Base-by-base conservation (phyloP, 1,284 basidiomycete genomes). In the Leccinum griseonigrum region DNA sequence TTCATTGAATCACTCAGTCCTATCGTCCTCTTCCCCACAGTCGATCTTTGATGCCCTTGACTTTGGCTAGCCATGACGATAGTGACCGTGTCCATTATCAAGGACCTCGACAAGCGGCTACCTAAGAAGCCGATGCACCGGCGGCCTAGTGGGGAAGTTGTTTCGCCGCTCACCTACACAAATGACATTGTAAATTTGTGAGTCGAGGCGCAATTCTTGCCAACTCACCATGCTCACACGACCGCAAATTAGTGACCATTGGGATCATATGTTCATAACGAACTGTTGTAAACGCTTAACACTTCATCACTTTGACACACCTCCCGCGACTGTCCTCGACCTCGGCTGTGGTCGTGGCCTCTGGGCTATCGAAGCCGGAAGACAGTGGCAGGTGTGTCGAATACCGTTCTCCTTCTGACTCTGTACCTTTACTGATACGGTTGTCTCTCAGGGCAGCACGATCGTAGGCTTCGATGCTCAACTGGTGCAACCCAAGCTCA, bases 301-400 rank as follows among this genome's bases (percentile, higher is more conserved):
- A 1, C 77, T 86, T 62, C 79, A 85, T 66, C 75, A 79, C 51
- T 84, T 86, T 56, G 74, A 79, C 4, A 69, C 68, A 0, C 81
- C 84, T 16, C 89, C 89, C 0, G 54, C 67, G 1, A 74, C 77
- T 5, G 79, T 90, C 0, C 81, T 92, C 9, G 90, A 91, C 69
- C 76, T 95, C 28, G 94, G 93, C 0, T 94, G 91, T 69, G 93
- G 94, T 4, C 85, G 85, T 60, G 94, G 94, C 0, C 82, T 85
- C 58, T 91, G 90, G 89, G 80, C 81, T 10, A 78, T 91, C 48
- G 83, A 86, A 61, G 87, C 87, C 7, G 88, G 85, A 2, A 83
- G 79, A 65, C 72, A 77, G 57, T 91, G 88, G 87, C 77, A 78
- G 70, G 90, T 87, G 60, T 58, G 83, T 72, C 46, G 54, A 14